phyloP scores from a whole-genome alignment of 2,329 filamentous ascomycete species.

The Diplodia mutila region DNA sequence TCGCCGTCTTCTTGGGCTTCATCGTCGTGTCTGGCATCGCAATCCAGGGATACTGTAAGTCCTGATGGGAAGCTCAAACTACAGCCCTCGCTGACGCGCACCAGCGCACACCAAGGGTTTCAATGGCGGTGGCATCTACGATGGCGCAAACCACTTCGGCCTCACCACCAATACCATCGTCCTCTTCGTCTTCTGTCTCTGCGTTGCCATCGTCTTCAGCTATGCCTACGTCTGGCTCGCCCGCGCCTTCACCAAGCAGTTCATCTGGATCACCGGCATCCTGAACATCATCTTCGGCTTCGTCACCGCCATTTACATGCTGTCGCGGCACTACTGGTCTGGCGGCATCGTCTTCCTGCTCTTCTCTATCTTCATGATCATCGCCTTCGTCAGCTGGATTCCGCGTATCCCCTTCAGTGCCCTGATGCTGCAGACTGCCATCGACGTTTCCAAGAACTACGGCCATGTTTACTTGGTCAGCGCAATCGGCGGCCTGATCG shows the following conservation, averaged over 20 bases:
- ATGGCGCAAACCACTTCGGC: constrained; percentile 65
- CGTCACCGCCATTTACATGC: constrained; percentile 86
- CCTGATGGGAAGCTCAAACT: too few relatives aligned
- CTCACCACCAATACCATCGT: constrained; percentile 85
- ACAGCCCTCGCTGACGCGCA: constrained; percentile 24
- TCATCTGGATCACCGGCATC: constrained; percentile 91
- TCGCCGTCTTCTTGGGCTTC: constrained; percentile 73
- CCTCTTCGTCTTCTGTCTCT: constrained; percentile 79
- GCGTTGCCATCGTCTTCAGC: constrained; percentile 73
- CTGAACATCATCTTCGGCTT: constrained; percentile 83
- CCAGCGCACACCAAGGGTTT: constrained; percentile 60
- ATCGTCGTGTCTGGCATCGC: constrained; percentile 74
- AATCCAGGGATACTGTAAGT: constrained; percentile 69
- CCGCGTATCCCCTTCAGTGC: constrained; percentile 88
- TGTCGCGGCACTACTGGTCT: constrained; percentile 74
- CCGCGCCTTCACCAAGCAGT: constrained; percentile 79
- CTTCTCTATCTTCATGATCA: constrained; percentile 76
- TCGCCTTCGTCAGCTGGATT: constrained; percentile 90
- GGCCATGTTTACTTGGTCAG: constrained; percentile 88
- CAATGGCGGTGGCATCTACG: constrained; percentile 75
- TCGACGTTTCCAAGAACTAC: constrained; percentile 80
- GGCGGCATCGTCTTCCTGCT: constrained; percentile 86
- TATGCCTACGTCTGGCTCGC: constrained; percentile 76
- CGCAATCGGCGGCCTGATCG: constrained; percentile 77
- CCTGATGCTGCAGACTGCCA: constrained; percentile 82